phyloP scores from a whole-genome alignment of 2,329 filamentous ascomycete genomes.

The Mycosphaerella arachidis region DNA sequence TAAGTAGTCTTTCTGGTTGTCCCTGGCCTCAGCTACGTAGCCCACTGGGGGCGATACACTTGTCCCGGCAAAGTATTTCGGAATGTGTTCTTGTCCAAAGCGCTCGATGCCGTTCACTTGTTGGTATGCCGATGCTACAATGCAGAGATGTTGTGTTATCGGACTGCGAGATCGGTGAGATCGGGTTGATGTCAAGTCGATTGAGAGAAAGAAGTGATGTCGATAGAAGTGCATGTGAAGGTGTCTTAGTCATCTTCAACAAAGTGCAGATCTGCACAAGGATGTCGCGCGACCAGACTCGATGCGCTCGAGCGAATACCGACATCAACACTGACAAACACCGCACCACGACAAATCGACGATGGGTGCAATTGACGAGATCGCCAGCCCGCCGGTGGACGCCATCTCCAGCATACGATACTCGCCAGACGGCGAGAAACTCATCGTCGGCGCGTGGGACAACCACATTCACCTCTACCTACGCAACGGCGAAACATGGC shows the following conservation, averaged over 20 bases:
- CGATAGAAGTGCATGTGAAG: not conserved
- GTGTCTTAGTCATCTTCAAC: not conserved
- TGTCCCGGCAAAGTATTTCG: not conserved
- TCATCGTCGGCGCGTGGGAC: slow-evolving; percentile 95
- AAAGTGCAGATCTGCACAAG: not conserved
- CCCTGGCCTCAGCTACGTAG: not conserved
- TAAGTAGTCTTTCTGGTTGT: not conserved
- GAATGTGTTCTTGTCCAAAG: no score
- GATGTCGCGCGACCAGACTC: not conserved
- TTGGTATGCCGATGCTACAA: no score
- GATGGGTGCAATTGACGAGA: slow-evolving; percentile 47
- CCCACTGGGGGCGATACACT: not conserved
- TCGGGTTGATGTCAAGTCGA: not conserved
- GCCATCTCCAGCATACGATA: slow-evolving; percentile 83
- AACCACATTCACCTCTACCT: slow-evolving; percentile 80
- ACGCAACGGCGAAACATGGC: slow-evolving; percentile 33
- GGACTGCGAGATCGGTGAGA: no score
- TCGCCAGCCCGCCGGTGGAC: slow-evolving; percentile 77
- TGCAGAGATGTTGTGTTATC: no score
- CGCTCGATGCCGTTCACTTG: no score
- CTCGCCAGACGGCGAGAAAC: slow-evolving; percentile 69
- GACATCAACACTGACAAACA: not conserved
- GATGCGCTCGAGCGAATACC: not conserved
- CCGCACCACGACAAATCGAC: not conserved
- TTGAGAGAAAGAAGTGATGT: not conserved